Base-by-base conservation (phyloP, 2,329 filamentous ascomycete species). In the Acephala macrosclerotiorum region DNA sequence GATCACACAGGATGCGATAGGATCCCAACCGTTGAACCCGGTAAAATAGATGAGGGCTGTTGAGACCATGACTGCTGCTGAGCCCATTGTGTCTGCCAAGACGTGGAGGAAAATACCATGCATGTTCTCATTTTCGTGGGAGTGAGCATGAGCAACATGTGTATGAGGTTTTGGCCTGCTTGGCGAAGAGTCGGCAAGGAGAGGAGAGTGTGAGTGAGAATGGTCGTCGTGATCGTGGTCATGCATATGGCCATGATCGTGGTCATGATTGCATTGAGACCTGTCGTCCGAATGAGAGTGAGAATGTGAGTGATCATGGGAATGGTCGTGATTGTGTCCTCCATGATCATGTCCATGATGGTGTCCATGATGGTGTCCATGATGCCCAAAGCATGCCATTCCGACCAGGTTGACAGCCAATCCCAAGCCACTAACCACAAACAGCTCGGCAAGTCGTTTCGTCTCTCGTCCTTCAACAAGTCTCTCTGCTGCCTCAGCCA, bases 71-170 rank as follows among this genome's bases (percentile, higher is more conserved):
- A 99, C 96, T 0, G 96, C 96, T 1, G 94, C 91, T 62, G 94
- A 97, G 29, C 96, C 96, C 35, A 98, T 88, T 0, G 96, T 97
- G 77, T 99, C 96, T 6, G 96, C 96, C 33, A 98, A 84, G 59
- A 99, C 92, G 75, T 99, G 96, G 22, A 99, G 83, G 79, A 97
- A 99, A 71, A 99, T 98, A 14, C 96, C 96, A 73, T 96, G 88
- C 94, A 99, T 97, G 76, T 99, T 99, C 74, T 99, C 96, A 77
- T 97, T 97, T 68, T 93, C 91, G 74, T 94, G 91, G n/a, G 81
- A 80, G 71, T 88, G 84, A 22, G 74, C 74, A 69, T 82, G 78
- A 20, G 67, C 64, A 61, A 79, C 75, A 58, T 80, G 77, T 55
- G 62, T n/a, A 42, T 62, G 67, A 61, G 66, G 76, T 67, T 49